Evolutionary conservation across 345 rosid genomes (phyloP), one percentile per base, ranked within the genome.

Genomic region (Conringia planisiliqua): DNA sequence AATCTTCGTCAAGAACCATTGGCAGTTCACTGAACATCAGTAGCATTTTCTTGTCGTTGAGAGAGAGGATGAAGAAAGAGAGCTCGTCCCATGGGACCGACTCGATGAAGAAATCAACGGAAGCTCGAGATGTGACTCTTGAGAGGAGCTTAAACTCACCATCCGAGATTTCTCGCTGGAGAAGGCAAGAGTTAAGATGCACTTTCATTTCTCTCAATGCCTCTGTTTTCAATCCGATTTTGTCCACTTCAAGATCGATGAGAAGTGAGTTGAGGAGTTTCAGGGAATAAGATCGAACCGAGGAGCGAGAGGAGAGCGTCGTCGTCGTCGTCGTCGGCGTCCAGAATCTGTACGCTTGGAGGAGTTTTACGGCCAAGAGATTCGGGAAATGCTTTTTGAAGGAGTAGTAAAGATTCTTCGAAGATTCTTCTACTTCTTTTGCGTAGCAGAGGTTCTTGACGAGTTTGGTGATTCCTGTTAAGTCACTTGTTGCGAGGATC

Each of bases 1-100:
- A 68, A 3, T 10, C 48, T 3, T 75, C 74, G 12, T 75, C 70
- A 5, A 75, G 63, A 51, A 68, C 13, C 9, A 20, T 30, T 4
- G 70, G 70, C 11, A 75, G 24, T 0, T 51, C 74, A 4, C 64
- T 44, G 17, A 75, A 75, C 48, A 75, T 40, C 24, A 75, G 18
- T 6, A 75, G 55, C 44, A 24, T 30, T 30, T 13, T 61, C 26
- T 61, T 42, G 27, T 10, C 26, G 40, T 33, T 2, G 3, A 50
- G 5, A 0, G 62, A 68, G n/a, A 50, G 0, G 32, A 68, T 68
- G 40, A 38, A 68, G 27, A 4, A 7, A 61, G 7, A 50, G 20
- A 75, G 79, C 73, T 68, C 79, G 0, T 61, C 40, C 79, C 70
- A 75, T 12, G 57, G 32, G 46, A 40, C 14, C 46, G 24, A 0